Percentiles rank a stretch among this genome's conserved stretches.
phyloP scores from a whole-genome alignment of 192 early-diverging fungal species.

The Linnemannia schmuckeri region DNA sequence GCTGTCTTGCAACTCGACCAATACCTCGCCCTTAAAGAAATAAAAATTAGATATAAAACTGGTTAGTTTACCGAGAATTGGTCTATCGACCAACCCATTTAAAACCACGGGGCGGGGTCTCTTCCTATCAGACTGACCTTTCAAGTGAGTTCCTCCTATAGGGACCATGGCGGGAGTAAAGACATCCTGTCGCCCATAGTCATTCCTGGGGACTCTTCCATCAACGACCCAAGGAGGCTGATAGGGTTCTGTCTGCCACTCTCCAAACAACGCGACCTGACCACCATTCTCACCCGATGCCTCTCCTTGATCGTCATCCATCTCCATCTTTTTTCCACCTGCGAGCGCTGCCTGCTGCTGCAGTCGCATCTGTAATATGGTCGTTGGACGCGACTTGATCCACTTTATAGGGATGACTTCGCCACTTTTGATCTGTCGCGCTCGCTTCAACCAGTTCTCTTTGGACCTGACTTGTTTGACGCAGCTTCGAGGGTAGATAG shows the following conservation, averaged over 20 bases:
- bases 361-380: constrained; percentile 44
- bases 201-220: constrained; percentile 86
- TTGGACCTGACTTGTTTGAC: constrained; percentile 73
- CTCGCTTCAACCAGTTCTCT: constrained; percentile 77
- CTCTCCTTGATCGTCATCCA: constrained; percentile 11
- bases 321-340: constrained; percentile 10
- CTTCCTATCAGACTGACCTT: constrained; percentile 48
- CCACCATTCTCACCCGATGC: constrained; percentile 17
- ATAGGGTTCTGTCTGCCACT: constrained; percentile 89
- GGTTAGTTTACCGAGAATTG: not conserved
- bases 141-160: constrained; percentile 79
- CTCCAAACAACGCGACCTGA: constrained; percentile 75
- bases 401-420: constrained; percentile 30
- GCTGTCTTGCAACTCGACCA: constrained; percentile 73
- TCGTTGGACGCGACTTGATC: constrained; percentile 44
- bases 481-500: constrained; percentile 81
- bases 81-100: not conserved
- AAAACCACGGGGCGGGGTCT: too few relatives aligned
- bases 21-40: constrained; percentile 64
- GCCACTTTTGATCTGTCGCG: constrained; percentile 58
- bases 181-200: constrained; percentile 88
- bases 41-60: not conserved
- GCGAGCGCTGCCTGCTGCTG: constrained; percentile 47
- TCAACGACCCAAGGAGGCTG: constrained; percentile 61
- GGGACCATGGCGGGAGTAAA: constrained; percentile 90